Conservation (phyloP, 306 rosid species). For the Prunus salicina region DNA sequence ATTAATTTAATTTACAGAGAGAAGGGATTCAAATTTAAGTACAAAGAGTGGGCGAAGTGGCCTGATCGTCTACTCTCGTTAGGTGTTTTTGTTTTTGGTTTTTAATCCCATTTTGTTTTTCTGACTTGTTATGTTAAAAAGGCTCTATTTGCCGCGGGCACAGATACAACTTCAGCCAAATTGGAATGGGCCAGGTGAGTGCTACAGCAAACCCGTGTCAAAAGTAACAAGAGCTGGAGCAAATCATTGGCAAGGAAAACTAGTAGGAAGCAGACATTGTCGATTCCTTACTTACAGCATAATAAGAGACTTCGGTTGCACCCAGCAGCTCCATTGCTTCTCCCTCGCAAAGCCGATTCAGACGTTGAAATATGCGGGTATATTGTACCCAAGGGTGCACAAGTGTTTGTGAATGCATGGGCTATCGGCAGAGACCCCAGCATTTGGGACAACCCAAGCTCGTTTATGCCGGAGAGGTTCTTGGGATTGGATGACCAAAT, state of each 20-base stretch:
- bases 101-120: too few species aligned
- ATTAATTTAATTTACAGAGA: too few species aligned
- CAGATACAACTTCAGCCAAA: conserved; percentile 7
- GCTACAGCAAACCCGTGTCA: too few species aligned
- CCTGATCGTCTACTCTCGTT: too few species aligned
- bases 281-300: conserved; percentile 21
- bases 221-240: conserved; percentile 3
- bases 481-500: neutral
- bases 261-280: conserved; percentile 5
- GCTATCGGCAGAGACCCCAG: conserved; percentile 15
- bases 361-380: conserved; percentile 17
- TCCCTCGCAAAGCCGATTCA: neutral
- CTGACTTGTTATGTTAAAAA: neutral
- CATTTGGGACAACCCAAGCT: conserved; percentile 6
- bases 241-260: conserved; percentile 14
- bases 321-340: neutral
- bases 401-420: conserved; percentile 12
- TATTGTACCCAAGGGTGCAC: conserved; percentile 19
- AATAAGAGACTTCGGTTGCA: conserved; percentile 22
- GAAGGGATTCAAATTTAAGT: too few species aligned
- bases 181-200: conserved; percentile 21
- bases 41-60: too few species aligned
- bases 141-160: conserved; percentile 17
- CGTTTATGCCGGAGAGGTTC: conserved; percentile 21
- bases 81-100: too few species aligned